Base-by-base conservation (phyloP, 371 early-diverging fungal species). In the Mucor circinelloides region DNA sequence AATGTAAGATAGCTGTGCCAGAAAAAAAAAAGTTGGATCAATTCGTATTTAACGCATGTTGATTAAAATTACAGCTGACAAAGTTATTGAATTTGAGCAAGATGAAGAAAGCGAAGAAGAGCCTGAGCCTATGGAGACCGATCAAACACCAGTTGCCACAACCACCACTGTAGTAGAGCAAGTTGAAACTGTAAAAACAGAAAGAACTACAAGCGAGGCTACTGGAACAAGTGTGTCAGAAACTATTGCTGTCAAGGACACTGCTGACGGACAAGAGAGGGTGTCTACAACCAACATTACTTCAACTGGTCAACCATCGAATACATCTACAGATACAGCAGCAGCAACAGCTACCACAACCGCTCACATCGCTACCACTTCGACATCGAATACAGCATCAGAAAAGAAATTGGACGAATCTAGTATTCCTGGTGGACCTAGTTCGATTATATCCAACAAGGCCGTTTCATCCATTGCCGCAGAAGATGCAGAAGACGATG, bases 31-130 rank as follows among this genome's bases (percentile, higher is more conserved):
- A n/a, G n/a, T n/a, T n/a, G n/a, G n/a, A n/a, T n/a, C n/a, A n/a
- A n/a, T n/a, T n/a, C 10, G 10, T 34, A 34, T 34, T 10, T 34
- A 34, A 34, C 3, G 34, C 34, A 9, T 9, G 6, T 34, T 34
- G 10, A 34, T 34, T 34, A 10, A 34, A 34, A 34, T 3, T 28
- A 56, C 67, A 83, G 83, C 83, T 38, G 79, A 83, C 31, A 69
- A 81, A 52, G 71, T 70, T n/a, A 79, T 83, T 58, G 79, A 80
- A 21, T 81, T 75, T 66, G 83, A 83, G 34, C 74, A 78, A 10
- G 83, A 83, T 60, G 80, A 80, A 46, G 72, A 72, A 30, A 68
- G 69, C 23, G 72, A 68, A 21, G 66, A 60, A 19, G 72, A 72
- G 31, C 54, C 60, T 19, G 68, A 64, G 13, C 56, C 60, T 9